These are phyloP conservation scores for Cryomyces antarcticus DNA, from an alignment of 495 filamentous ascomycete species.

Conservation along the genomic window DNA sequence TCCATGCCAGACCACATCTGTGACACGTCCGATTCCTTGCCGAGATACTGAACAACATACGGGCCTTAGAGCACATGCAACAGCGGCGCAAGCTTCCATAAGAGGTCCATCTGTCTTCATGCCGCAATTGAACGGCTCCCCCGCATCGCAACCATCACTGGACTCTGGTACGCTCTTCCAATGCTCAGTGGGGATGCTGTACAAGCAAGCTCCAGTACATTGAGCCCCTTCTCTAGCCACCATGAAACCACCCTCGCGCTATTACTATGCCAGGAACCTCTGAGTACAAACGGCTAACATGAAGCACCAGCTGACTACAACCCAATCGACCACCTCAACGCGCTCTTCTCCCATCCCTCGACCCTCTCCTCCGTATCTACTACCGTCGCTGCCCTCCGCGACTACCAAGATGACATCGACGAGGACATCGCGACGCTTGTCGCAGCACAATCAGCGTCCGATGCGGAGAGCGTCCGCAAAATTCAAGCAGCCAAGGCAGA, in stretches of 20 bases:
- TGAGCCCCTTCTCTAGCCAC: no score
- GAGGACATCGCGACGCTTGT: slow-evolving; percentile 58
- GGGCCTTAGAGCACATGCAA: no score
- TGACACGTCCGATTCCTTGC: no score
- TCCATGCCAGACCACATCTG: no score
- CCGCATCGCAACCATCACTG: slow-evolving; percentile 10
- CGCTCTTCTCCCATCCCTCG: slow-evolving; percentile 80
- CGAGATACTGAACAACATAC: no score
- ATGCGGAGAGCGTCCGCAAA: slow-evolving; percentile 68
- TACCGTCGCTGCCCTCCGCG: slow-evolving; percentile 49
- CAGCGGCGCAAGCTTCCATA: not conserved
- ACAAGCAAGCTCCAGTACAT: no score
- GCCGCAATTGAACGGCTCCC: slow-evolving; percentile 10
- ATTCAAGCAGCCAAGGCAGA: slow-evolving; percentile 83
- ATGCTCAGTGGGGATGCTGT: not conserved
- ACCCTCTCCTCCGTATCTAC: slow-evolving; percentile 59
- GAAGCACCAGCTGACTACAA: slow-evolving; percentile 69
- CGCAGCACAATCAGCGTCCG: slow-evolving; percentile 62
- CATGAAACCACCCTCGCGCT: no score
- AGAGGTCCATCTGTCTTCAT: slow-evolving; percentile 6
- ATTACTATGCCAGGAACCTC: no score
- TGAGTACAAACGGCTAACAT: no score
- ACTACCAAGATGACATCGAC: slow-evolving; percentile 70
- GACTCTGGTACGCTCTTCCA: slow-evolving; percentile 17
- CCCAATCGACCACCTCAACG: slow-evolving; percentile 81